A percentile compares a stretch with the other conserved stretches of the same genome.
These are phyloP conservation scores for Grosmannia huntii DNA, from an alignment of 2,329 filamentous ascomycete genomes.

Conservation along the genomic window DNA sequence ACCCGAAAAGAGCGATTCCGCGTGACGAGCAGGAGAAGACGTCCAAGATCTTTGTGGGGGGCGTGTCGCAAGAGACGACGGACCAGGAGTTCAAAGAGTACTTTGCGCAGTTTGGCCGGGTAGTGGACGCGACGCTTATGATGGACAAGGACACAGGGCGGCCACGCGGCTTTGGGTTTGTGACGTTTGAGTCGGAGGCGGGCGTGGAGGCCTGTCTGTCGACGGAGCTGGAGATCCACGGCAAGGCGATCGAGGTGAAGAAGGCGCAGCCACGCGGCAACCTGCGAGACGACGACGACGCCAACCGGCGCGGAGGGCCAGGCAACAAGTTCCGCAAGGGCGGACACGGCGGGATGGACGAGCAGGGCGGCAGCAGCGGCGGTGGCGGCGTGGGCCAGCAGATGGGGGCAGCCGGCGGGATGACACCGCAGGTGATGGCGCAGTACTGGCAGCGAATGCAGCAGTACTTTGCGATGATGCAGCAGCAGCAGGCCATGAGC, in stretches of 20 bases:
- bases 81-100: slow-evolving; percentile 94
- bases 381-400: slow-evolving; percentile 15
- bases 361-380: slow-evolving; percentile 19
- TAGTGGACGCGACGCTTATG: slow-evolving; percentile 96
- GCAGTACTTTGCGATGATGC: slow-evolving; percentile 91
- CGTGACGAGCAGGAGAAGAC: slow-evolving; percentile 97
- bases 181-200: slow-evolving; percentile 92
- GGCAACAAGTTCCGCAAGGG: slow-evolving; percentile 42
- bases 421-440: slow-evolving; percentile 95
- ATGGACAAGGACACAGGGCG: slow-evolving; percentile 99
- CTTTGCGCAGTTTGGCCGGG: slow-evolving; percentile 91
- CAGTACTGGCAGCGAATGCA: slow-evolving; percentile 99
- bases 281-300: slow-evolving; percentile 77
- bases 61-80: slow-evolving; percentile 92
- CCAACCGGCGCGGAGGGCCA: slow-evolving; percentile 41
- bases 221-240: slow-evolving; percentile 77
- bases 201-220: slow-evolving; percentile 87
- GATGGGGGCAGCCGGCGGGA: slow-evolving; percentile 40
- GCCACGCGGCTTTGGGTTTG: slow-evolving; percentile 91
- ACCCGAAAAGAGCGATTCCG: slow-evolving; percentile 93
- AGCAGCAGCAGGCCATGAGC: slow-evolving; percentile 83
- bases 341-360: slow-evolving; percentile 23
- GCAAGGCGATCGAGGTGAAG: slow-evolving; percentile 96
- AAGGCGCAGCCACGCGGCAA: slow-evolving; percentile 94
- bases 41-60: slow-evolving; percentile 96